A percentile compares a stretch with the other conserved stretches of the same genome.
phyloP scores from a whole-genome alignment of 257 asterid species.

The Dorcoceras hygrometricum region DNA sequence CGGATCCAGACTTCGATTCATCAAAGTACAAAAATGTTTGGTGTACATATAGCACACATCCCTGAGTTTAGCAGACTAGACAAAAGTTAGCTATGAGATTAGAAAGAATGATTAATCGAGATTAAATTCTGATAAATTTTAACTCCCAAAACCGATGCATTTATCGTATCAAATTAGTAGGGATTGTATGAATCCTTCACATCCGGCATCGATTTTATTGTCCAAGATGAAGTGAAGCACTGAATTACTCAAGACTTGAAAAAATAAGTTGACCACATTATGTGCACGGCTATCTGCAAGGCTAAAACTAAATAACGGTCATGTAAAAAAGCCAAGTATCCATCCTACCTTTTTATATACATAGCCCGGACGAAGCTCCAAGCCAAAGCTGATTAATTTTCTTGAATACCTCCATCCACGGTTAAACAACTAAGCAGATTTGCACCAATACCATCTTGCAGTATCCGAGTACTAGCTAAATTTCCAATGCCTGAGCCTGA shows the following conservation, averaged over 20 bases:
- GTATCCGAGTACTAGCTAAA: conserved; percentile 27
- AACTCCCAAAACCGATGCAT: too few species aligned
- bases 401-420: conserved; percentile 20
- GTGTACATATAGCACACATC: too few species aligned
- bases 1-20: too few species aligned
- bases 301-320: conserved; percentile 15
- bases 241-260: not conserved
- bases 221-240: not conserved
- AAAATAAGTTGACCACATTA: conserved; percentile 14
- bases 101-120: too few species aligned
- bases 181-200: too few species aligned
- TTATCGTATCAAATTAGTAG: too few species aligned
- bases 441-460: conserved; percentile 31
- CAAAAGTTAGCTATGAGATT: too few species aligned
- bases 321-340: conserved; percentile 19
- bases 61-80: too few species aligned
- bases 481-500: conserved; percentile 28
- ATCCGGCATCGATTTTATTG: too few species aligned
- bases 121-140: too few species aligned
- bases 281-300: conserved; percentile 5
- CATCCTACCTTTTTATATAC: conserved; percentile 30
- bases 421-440: conserved; percentile 21
- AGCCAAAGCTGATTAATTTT: conserved; percentile 33
- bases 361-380: conserved; percentile 27
- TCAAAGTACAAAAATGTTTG: too few species aligned